A percentile compares a stretch with the other conserved stretches of the same genome.
phyloP scores from a whole-genome alignment of 1,139 yeast species.

The Yamadazyma triangularis region DNA sequence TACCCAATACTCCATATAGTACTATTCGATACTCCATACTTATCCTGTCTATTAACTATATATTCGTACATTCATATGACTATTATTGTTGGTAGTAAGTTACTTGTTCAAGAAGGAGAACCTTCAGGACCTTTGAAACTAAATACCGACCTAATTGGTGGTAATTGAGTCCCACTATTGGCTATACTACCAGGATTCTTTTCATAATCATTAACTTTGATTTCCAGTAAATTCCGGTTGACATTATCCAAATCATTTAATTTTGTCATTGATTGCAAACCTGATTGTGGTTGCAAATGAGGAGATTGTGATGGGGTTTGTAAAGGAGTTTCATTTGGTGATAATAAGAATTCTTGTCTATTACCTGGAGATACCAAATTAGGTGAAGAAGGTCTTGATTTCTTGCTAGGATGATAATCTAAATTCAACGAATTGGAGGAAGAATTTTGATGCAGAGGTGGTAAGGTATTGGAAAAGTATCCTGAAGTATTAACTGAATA shows the following conservation, averaged over 20 bases:
- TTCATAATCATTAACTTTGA: slow-evolving; percentile 16
- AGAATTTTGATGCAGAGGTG: slow-evolving; percentile 22
- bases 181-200: slow-evolving; percentile 27
- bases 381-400: slow-evolving; percentile 43
- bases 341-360: slow-evolving; percentile 4
- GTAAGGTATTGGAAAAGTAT: slow-evolving; percentile 15
- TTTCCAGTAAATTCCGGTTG: slow-evolving; percentile 2
- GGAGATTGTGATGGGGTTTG: slow-evolving; percentile 47
- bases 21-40: no score
- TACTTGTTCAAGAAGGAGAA: no score
- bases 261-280: slow-evolving; percentile 8
- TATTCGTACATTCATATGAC: no score
- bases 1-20: no score
- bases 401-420: slow-evolving; percentile 20
- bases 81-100: no score
- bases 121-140: no score
- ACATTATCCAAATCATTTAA: neutral
- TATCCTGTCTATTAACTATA: no score
- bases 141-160: slow-evolving; percentile 42
- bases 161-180: slow-evolving; percentile 37
- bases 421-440: slow-evolving; percentile 12
- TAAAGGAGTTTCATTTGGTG: slow-evolving; percentile 38
- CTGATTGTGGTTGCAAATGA: slow-evolving; percentile 31
- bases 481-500: slow-evolving; percentile 5
- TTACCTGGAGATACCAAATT: neutral